Percentiles rank a stretch among this genome's conserved stretches.
phyloP scores from a whole-genome alignment of 2,329 filamentous ascomycete genomes.

The Aspergillus quadrilineatus region DNA sequence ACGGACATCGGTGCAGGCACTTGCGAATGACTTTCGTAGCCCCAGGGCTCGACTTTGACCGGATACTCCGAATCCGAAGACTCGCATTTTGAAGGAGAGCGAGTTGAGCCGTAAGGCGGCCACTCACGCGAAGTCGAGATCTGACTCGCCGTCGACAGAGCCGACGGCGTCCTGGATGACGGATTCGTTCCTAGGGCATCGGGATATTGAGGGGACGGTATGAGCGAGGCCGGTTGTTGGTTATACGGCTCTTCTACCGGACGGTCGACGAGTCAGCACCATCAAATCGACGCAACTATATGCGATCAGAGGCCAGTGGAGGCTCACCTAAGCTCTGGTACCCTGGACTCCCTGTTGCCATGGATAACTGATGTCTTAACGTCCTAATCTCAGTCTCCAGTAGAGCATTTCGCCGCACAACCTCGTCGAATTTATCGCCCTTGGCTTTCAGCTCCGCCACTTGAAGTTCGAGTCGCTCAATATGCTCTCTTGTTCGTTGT shows the following conservation, averaged over 20 bases:
- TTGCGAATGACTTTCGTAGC: slow-evolving; percentile 21
- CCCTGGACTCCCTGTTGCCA: slow-evolving; percentile 24
- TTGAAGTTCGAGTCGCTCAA: slow-evolving; percentile 56
- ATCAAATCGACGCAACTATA: neutral
- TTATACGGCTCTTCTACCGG: slow-evolving; percentile 21
- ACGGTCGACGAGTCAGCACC: slow-evolving; percentile 16
- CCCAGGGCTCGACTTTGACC: slow-evolving; percentile 25
- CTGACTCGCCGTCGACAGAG: slow-evolving; percentile 26
- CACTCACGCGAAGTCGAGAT: slow-evolving; percentile 30
- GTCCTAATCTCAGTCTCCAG: slow-evolving; percentile 57
- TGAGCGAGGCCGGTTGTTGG: slow-evolving; percentile 20
- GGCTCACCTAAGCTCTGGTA: slow-evolving; percentile 22
- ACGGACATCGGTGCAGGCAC: slow-evolving; percentile 17
- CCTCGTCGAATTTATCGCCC: slow-evolving; percentile 51
- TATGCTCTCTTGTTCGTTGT: slow-evolving; percentile 59
- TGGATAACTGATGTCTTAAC: slow-evolving; percentile 50
- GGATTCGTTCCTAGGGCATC: slow-evolving; percentile 20
- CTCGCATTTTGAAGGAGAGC: slow-evolving; percentile 29
- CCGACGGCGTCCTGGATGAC: slow-evolving; percentile 25
- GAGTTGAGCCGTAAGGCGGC: slow-evolving; percentile 27
- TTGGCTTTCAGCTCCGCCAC: slow-evolving; percentile 53
- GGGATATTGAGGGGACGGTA: slow-evolving; percentile 26
- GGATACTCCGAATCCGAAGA: slow-evolving; percentile 30
- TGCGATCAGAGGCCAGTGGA: neutral
- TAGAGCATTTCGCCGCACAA: slow-evolving; percentile 55